Evolutionary conservation across 1,284 basidiomycete genomes (phyloP).

Genomic region (Ceratobasidium sp.): DNA sequence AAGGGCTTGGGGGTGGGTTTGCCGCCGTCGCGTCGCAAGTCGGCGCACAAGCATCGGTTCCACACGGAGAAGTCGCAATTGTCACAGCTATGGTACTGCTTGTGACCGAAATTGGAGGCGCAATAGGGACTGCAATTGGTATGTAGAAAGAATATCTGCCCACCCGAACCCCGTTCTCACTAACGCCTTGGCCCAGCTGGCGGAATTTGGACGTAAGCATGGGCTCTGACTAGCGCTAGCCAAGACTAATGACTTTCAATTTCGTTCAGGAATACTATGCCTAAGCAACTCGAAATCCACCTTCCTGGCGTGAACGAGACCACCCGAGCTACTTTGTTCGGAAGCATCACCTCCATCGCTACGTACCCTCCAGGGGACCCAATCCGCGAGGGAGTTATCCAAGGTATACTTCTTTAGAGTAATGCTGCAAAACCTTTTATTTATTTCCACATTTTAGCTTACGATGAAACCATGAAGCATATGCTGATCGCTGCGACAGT

Average conservation of each 20-base stretch:
- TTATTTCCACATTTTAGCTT: conserved; percentile 28
- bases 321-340: conserved; percentile 50
- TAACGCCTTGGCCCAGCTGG: neutral
- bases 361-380: conserved; percentile 51
- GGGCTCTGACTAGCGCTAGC: neutral
- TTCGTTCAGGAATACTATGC: conserved; percentile 29
- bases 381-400: conserved; percentile 58
- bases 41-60: conserved; percentile 82
- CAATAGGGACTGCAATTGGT: conserved; percentile 74
- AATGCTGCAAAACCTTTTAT: neutral
- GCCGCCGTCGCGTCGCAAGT: conserved; percentile 78
- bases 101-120: conserved; percentile 82
- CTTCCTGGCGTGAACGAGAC: conserved; percentile 42
- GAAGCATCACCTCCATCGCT: conserved; percentile 56
- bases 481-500: conserved; percentile 45
- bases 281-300: conserved; percentile 38
- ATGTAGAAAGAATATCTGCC: conserved; percentile 53
- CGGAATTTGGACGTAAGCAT: conserved; percentile 47
- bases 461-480: conserved; percentile 48
- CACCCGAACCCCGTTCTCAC: neutral
- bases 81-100: conserved; percentile 86
- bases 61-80: conserved; percentile 82
- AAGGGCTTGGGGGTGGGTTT: conserved; percentile 84
- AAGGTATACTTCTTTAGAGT: conserved; percentile 18
- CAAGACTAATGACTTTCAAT: too few species aligned